phyloP scores from a whole-genome alignment of 495 filamentous ascomycete genomes.

The Talaromyces borbonicus region DNA sequence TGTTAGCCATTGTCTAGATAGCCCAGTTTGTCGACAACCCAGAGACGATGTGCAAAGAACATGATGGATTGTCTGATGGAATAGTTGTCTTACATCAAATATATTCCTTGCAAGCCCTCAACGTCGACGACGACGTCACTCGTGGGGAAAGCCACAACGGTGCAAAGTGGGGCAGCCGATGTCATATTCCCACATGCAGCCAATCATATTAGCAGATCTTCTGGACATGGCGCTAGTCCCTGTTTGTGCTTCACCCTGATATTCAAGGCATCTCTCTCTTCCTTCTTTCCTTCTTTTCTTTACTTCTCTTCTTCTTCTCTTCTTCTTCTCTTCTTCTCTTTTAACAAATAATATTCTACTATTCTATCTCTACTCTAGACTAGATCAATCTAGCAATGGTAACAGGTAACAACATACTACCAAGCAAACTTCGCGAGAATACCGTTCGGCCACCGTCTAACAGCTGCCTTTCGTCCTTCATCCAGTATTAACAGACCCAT shows the following conservation, averaged over 20 bases:
- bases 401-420: too few species aligned
- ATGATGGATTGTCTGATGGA: too few species aligned
- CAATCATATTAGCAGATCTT: not conserved
- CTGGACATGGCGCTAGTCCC: too few species aligned
- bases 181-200: not conserved
- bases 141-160: not conserved
- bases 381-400: not conserved
- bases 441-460: slow-evolving; percentile 33
- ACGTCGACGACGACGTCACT: not conserved
- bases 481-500: slow-evolving; percentile 40
- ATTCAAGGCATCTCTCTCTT: not conserved
- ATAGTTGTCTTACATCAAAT: not conserved
- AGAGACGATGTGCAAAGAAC: too few species aligned
- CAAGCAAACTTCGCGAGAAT: slow-evolving; percentile 34
- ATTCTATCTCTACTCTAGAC: not conserved
- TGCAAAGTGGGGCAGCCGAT: slow-evolving; percentile 1
- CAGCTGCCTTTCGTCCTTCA: slow-evolving; percentile 38
- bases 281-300: not conserved
- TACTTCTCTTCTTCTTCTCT: not conserved
- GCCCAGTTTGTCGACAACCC: too few species aligned
- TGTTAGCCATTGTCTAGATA: slow-evolving; percentile 21
- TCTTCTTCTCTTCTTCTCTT: not conserved
- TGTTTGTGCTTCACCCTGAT: not conserved
- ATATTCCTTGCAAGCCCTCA: not conserved
- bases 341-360: not conserved